A percentile compares a stretch with the other conserved stretches of the same genome.
These are phyloP conservation scores for Colletotrichum incanum DNA, from an alignment of 2,329 filamentous ascomycete species.

Conservation along the genomic window DNA sequence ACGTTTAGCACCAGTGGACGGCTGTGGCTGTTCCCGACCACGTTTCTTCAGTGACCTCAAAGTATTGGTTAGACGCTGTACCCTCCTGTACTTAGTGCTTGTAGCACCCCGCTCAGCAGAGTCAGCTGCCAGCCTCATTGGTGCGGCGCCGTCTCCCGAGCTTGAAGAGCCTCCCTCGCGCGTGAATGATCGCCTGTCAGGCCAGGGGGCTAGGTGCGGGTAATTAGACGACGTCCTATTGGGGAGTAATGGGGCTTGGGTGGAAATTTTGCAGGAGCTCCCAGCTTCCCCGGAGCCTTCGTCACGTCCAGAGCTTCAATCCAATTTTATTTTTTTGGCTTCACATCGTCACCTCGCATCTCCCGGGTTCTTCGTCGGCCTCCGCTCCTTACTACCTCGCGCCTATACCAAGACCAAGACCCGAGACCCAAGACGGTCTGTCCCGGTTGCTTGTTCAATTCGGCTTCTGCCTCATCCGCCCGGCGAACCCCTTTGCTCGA, in stretches of 20 bases:
- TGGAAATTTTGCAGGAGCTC: slow-evolving; percentile 43
- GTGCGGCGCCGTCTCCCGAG: slow-evolving; percentile 26
- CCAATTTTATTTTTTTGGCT: slow-evolving; percentile 8
- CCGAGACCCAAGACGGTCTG: slow-evolving; percentile 24
- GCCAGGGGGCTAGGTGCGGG: slow-evolving; percentile 9
- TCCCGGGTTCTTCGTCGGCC: slow-evolving; percentile 3
- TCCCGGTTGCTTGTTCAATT: slow-evolving; percentile 23
- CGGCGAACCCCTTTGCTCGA: slow-evolving; percentile 32
- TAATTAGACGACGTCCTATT: slow-evolving; percentile 36
- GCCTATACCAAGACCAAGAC: slow-evolving; percentile 5
- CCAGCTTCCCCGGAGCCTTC: slow-evolving; percentile 36
- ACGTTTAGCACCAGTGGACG: background rate
- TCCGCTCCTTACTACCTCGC: background rate
- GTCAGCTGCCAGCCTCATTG: slow-evolving; percentile 25
- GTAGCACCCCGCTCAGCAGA: slow-evolving; percentile 12
- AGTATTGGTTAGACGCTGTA: slow-evolving; percentile 8
- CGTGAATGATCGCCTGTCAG: slow-evolving; percentile 30
- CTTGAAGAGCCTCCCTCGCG: slow-evolving; percentile 33
- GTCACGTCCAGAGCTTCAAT: slow-evolving; percentile 27
- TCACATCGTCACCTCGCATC: slow-evolving; percentile 25
- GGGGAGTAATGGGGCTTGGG: slow-evolving; percentile 27
- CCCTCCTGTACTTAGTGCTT: slow-evolving; percentile 7
- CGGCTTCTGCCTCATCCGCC: slow-evolving; percentile 21
- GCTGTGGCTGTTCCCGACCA: slow-evolving; percentile 31
- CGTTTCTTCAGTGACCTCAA: slow-evolving; percentile 32